Conservation (phyloP, 345 rosid genomes). For the Populus ilicifolia region DNA sequence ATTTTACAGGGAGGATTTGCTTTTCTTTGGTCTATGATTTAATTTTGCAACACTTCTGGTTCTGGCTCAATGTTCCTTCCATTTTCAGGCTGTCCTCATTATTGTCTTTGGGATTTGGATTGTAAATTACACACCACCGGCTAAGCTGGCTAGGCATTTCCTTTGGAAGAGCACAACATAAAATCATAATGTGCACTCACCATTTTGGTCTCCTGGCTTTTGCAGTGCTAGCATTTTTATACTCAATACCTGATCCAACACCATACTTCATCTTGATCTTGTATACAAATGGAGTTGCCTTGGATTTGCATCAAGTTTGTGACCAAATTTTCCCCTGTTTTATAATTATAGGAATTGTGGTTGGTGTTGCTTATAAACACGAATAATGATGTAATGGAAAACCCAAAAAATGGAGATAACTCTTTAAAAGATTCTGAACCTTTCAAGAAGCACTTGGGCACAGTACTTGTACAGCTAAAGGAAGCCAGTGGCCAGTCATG, state of each 20-base stretch:
- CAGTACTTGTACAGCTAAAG: constrained; percentile 45
- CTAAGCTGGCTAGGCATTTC: neutral
- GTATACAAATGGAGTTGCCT: neutral
- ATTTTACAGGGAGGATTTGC: neutral
- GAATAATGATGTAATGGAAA: constrained; percentile 35
- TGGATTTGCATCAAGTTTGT: constrained; percentile 1
- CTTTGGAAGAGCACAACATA: neutral
- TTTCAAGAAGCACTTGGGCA: constrained; percentile 44
- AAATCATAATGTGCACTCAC: neutral
- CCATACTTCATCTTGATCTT: neutral
- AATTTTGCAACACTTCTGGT: too few species aligned
- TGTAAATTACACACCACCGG: neutral
- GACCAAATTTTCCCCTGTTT: constrained; percentile 12
- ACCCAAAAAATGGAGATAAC: constrained; percentile 31
- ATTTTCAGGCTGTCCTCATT: neutral
- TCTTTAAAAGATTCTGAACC: constrained; percentile 41
- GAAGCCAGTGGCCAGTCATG: constrained; percentile 56
- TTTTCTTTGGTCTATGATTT: neutral
- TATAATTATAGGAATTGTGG: constrained; percentile 33
- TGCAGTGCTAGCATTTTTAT: neutral
- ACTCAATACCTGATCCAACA: neutral
- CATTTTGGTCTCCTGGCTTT: neutral
- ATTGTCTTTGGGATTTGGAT: neutral
- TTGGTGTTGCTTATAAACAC: constrained; percentile 40
- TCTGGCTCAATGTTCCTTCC: neutral